Conservation (phyloP, 1,139 yeast species). For the Candida sp. region DNA sequence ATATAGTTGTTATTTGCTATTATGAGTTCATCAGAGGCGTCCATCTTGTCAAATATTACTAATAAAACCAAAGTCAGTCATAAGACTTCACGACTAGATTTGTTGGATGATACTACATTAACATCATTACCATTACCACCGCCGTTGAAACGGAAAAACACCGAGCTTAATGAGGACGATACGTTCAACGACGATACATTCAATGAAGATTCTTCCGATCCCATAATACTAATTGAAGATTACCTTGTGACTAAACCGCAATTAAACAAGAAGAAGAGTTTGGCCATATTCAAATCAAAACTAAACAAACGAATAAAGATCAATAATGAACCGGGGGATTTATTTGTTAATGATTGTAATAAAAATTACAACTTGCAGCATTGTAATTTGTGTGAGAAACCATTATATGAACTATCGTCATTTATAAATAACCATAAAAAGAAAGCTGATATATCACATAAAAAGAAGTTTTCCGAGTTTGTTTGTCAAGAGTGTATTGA, state of each 20-base stretch:
- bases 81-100: constrained; percentile 56
- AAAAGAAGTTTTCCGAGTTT: constrained; percentile 40
- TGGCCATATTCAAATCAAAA: constrained; percentile 33
- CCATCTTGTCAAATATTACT: constrained; percentile 1
- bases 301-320: constrained; percentile 4
- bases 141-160: constrained; percentile 28
- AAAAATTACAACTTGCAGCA: constrained; percentile 31
- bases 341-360: constrained; percentile 1
- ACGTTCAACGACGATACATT: constrained; percentile 15
- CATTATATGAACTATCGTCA: constrained; percentile 61
- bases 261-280: constrained; percentile 28
- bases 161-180: constrained; percentile 2
- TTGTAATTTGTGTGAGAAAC: constrained; percentile 66
- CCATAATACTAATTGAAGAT: constrained; percentile 1
- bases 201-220: background rate
- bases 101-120: constrained; percentile 56
- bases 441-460: constrained; percentile 4
- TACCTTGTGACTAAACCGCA: constrained; percentile 16
- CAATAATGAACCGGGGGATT: background rate
- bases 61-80: constrained; percentile 8
- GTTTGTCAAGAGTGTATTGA: constrained; percentile 65
- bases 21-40: constrained; percentile 1
- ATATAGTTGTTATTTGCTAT: too few relatives aligned
- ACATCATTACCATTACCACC: constrained; percentile 70
- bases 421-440: constrained; percentile 25